Percentiles rank a stretch among this genome's conserved stretches.
phyloP scores from a whole-genome alignment of 495 filamentous ascomycete genomes.

The Neurospora sp. region DNA sequence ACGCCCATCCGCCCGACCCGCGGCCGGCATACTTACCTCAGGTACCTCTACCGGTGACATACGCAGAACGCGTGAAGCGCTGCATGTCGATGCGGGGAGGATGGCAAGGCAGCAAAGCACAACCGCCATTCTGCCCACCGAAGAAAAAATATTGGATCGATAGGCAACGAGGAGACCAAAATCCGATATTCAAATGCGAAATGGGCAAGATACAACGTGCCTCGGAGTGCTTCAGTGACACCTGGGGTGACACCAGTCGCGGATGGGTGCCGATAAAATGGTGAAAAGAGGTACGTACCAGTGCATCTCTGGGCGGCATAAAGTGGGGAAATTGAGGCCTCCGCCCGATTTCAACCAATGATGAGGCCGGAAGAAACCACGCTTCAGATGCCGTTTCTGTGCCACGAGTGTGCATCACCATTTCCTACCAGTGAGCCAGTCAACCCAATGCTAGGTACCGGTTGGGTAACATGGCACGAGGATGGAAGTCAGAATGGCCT shows the following conservation, averaged over 20 bases:
- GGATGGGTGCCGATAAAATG: neutral
- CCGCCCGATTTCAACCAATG: neutral
- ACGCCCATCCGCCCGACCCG: neutral
- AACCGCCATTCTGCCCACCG: neutral
- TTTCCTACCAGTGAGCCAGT: neutral
- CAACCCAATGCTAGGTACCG: neutral
- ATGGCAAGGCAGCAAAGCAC: neutral
- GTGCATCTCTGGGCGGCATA: neutral
- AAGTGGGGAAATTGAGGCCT: neutral
- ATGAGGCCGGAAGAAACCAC: neutral
- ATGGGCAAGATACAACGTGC: neutral
- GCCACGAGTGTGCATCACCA: neutral
- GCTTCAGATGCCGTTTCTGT: neutral
- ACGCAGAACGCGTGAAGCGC: too few species aligned
- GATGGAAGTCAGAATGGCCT: neutral
- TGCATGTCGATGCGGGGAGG: neutral
- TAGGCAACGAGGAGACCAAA: too few species aligned
- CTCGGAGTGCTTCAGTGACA: neutral
- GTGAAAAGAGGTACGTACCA: neutral
- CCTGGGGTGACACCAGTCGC: neutral
- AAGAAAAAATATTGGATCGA: neutral
- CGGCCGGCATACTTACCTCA: neutral
- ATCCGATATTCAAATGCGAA: neutral
- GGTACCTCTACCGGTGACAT: too few species aligned
- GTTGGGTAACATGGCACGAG: neutral